phyloP scores from a whole-genome alignment of 257 asterid species.

The Jasminum sambac region DNA sequence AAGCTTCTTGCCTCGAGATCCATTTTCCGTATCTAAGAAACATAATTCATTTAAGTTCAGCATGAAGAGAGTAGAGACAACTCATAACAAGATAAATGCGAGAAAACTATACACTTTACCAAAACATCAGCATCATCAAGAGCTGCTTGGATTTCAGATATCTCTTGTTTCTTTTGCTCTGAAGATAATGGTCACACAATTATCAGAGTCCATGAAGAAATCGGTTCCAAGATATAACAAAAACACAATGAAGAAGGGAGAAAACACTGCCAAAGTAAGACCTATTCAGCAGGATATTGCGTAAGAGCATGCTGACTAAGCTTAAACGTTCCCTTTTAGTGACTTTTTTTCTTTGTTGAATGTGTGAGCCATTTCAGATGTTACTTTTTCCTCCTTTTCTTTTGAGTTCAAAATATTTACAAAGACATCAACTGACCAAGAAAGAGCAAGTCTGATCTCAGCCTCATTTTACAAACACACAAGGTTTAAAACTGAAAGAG shows the following conservation, averaged over 20 bases:
- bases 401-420: background rate
- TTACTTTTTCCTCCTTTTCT: background rate
- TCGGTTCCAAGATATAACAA: conserved; percentile 7
- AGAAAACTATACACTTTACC: conserved; percentile 39
- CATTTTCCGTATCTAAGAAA: conserved; percentile 77
- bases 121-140: conserved; percentile 79
- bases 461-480: conserved; percentile 4
- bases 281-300: conserved; percentile 18
- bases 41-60: conserved; percentile 21
- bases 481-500: background rate
- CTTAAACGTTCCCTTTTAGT: background rate
- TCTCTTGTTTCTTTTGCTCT: conserved; percentile 66
- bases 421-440: conserved; percentile 9
- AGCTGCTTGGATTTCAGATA: conserved; percentile 67
- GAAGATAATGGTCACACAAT: conserved; percentile 31
- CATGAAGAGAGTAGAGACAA: conserved; percentile 18
- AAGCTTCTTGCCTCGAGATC: conserved; percentile 95
- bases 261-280: background rate
- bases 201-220: conserved; percentile 24
- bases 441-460: background rate
- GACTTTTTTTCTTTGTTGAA: background rate
- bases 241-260: background rate
- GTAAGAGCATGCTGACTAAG: background rate
- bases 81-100: background rate
- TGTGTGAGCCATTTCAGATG: background rate